Evolutionary conservation across 176 grass and related monocot species (phyloP).

Genomic region (Poa pratensis): DNA sequence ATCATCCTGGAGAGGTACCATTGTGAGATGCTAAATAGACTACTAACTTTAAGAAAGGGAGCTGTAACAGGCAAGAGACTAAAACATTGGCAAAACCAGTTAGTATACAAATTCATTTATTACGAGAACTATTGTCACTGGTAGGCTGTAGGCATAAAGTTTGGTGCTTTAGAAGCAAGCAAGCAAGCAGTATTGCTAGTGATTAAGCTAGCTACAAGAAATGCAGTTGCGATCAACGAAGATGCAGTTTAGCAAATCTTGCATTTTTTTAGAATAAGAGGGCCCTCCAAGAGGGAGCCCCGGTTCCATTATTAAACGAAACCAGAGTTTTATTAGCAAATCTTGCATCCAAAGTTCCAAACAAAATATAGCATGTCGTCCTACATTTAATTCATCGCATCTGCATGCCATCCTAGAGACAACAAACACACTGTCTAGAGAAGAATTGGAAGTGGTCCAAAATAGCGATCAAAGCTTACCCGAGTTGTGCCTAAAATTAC

Average conservation of each 20-base stretch:
- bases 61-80: conserved; percentile 10
- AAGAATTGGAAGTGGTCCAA: neutral
- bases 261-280: no score
- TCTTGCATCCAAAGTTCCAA: neutral
- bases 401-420: neutral
- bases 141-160: neutral
- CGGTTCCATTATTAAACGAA: no score
- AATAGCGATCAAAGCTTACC: neutral
- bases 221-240: neutral
- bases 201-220: conserved; percentile 2
- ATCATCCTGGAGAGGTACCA: conserved; percentile 68
- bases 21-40: conserved; percentile 5
- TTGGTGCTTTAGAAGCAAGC: neutral
- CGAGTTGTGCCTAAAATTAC: neutral
- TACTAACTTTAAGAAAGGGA: neutral
- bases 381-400: neutral
- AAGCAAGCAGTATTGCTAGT: neutral
- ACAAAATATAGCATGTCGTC: neutral
- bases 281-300: no score
- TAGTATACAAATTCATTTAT: neutral
- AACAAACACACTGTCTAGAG: neutral
- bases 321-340: no score
- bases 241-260: neutral
- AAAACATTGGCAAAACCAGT: neutral
- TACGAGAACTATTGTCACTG: neutral